These are phyloP conservation scores for Umbilicaria muhlenbergii DNA, from an alignment of 495 filamentous ascomycete genomes.

Conservation along the genomic window DNA sequence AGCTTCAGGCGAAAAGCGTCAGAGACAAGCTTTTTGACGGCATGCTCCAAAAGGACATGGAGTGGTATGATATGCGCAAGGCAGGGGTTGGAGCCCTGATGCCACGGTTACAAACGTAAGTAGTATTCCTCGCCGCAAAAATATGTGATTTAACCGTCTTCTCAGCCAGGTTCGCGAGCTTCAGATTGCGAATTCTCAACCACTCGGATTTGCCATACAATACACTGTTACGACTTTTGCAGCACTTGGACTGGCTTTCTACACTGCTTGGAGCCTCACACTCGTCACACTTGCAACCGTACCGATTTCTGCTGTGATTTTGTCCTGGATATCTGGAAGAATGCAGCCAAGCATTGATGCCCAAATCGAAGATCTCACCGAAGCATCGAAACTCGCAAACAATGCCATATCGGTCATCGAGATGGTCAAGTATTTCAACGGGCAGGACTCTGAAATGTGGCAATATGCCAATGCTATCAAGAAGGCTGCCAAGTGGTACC, in stretches of 20 bases:
- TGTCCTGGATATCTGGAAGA: conserved; percentile 39
- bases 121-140: conserved; percentile 6
- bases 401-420: conserved; percentile 62
- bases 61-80: conserved; percentile 65
- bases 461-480: conserved; percentile 45
- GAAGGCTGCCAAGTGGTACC: conserved; percentile 46
- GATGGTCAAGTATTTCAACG: conserved; percentile 78
- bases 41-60: conserved; percentile 54
- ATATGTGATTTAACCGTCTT: neutral
- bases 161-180: conserved; percentile 67
- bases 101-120: conserved; percentile 59
- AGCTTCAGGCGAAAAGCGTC: conserved; percentile 55
- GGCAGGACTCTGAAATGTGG: conserved; percentile 48
- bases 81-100: conserved; percentile 61
- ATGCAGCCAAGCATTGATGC: conserved; percentile 49
- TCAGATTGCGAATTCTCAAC: conserved; percentile 63
- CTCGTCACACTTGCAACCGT: conserved; percentile 63
- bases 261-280: conserved; percentile 71
- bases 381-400: conserved; percentile 56
- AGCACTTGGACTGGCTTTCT: conserved; percentile 55
- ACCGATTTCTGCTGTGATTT: conserved; percentile 47
- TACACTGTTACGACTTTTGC: conserved; percentile 42
- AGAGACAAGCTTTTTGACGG: conserved; percentile 48
- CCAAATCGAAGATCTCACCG: conserved; percentile 52
- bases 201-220: conserved; percentile 52